Percentiles rank a stretch among this genome's conserved stretches.
Conservation (phyloP, 305 asterid species). For the Fraxinus velutina region DNA sequence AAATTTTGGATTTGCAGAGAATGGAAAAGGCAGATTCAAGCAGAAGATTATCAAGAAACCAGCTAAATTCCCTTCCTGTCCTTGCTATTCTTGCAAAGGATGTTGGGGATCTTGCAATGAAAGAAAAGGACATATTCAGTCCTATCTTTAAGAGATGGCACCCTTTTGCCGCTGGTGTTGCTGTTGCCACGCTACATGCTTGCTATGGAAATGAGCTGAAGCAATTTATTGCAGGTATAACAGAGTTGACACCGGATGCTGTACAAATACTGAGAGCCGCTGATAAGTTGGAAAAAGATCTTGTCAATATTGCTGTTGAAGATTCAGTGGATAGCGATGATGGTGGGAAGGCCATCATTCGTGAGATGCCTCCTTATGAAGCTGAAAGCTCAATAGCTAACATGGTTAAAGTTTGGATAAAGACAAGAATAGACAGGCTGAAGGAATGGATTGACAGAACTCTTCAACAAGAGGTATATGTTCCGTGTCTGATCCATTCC, state of each 20-base stretch:
- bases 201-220: constrained; percentile 91
- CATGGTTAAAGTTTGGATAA: constrained; percentile 79
- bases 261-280: constrained; percentile 89
- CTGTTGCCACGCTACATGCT: constrained; percentile 88
- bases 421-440: constrained; percentile 68
- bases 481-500: not conserved
- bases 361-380: constrained; percentile 97
- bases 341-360: constrained; percentile 95
- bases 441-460: constrained; percentile 88
- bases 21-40: constrained; percentile 97
- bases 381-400: constrained; percentile 87
- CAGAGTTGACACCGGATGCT: constrained; percentile 93
- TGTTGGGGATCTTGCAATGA: constrained; percentile 73
- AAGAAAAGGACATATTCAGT: constrained; percentile 74
- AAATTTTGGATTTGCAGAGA: constrained; percentile 40
- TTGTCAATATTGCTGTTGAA: constrained; percentile 88
- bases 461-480: constrained; percentile 90
- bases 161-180: constrained; percentile 94
- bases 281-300: constrained; percentile 87
- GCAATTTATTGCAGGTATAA: constrained; percentile 74
- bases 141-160: constrained; percentile 91
- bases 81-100: constrained; percentile 94
- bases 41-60: constrained; percentile 80
- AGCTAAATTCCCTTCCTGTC: constrained; percentile 80
- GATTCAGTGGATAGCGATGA: constrained; percentile 97